Evolutionary conservation across 108 stramenopile genomes (phyloP).

Genomic region (Nitzschia sp.): DNA sequence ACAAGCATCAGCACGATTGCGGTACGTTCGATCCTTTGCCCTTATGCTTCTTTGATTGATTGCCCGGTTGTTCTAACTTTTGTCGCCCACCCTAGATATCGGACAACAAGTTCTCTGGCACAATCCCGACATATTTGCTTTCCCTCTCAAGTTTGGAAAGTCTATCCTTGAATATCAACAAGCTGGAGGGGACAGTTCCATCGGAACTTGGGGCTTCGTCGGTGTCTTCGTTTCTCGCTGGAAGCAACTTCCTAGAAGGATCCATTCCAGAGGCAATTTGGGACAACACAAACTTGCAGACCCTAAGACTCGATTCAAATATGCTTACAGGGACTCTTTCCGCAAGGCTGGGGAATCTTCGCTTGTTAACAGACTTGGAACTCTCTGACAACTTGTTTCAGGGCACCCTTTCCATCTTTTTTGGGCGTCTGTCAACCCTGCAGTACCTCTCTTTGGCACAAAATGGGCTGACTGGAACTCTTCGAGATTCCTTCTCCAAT

Average conservation of each 20-base stretch:
- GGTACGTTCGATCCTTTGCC: neutral
- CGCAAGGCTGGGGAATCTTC: conserved; percentile 11
- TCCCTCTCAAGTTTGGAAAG: neutral
- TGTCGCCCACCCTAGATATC: conserved; percentile 1
- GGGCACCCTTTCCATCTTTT: conserved; percentile 13
- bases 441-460: conserved; percentile 17
- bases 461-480: conserved; percentile 27
- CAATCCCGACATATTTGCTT: conserved; percentile 13
- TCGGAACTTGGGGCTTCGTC: conserved; percentile 18
- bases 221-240: neutral
- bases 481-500: conserved; percentile 23
- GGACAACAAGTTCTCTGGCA: conserved; percentile 23
- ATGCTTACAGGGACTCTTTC: conserved; percentile 56
- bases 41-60: neutral
- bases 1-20: neutral
- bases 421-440: conserved; percentile 22
- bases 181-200: conserved; percentile 19
- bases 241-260: conserved; percentile 15
- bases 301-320: conserved; percentile 58
- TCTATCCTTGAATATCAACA: conserved; percentile 10
- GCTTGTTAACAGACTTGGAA: neutral
- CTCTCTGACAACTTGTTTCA: conserved; percentile 6
- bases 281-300: conserved; percentile 32
- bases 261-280: conserved; percentile 46
- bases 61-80: neutral